These are phyloP conservation scores for Lycium ferocissimum DNA, from an alignment of 257 asterid species.

Conservation along the genomic window DNA sequence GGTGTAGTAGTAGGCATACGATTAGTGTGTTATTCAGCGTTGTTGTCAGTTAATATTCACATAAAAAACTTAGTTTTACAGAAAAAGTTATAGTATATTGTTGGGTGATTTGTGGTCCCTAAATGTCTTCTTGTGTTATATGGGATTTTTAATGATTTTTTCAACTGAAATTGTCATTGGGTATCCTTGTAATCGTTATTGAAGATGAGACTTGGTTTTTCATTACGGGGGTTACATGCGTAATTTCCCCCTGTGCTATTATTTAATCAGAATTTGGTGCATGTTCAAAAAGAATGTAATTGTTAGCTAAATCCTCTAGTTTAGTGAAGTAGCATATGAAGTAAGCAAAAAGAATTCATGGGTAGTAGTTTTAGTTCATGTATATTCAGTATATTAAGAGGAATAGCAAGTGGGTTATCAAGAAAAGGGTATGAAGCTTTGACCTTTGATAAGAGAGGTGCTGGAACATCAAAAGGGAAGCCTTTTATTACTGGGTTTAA, in stretches of 20 bases:
- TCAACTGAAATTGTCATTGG: background rate
- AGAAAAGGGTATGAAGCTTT: constrained; percentile 54
- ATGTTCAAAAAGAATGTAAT: too few relatives aligned
- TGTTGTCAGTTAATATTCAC: background rate
- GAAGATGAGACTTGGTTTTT: background rate
- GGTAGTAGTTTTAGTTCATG: constrained; percentile 61
- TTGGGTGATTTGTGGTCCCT: background rate
- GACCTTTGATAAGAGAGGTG: constrained; percentile 69
- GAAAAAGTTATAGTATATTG: background rate
- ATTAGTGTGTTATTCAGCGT: too few relatives aligned
- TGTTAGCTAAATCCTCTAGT: too few relatives aligned
- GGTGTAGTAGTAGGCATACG: too few relatives aligned
- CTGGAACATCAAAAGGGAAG: constrained; percentile 54
- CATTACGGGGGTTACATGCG: background rate
- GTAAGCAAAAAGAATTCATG: constrained; percentile 22
- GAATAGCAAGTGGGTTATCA: constrained; percentile 56
- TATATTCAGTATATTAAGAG: constrained; percentile 51
- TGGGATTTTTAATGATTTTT: background rate
- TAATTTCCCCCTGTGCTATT: too few relatives aligned
- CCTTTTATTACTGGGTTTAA: constrained; percentile 53
- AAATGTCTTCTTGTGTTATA: too few relatives aligned
- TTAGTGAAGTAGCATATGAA: background rate
- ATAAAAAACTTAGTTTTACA: background rate
- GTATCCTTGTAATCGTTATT: too few relatives aligned
- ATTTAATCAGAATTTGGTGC: too few relatives aligned